Evolutionary conservation across 2,329 filamentous ascomycete genomes (phyloP).

Genomic region (Rhinocladiella mackenziei): DNA sequence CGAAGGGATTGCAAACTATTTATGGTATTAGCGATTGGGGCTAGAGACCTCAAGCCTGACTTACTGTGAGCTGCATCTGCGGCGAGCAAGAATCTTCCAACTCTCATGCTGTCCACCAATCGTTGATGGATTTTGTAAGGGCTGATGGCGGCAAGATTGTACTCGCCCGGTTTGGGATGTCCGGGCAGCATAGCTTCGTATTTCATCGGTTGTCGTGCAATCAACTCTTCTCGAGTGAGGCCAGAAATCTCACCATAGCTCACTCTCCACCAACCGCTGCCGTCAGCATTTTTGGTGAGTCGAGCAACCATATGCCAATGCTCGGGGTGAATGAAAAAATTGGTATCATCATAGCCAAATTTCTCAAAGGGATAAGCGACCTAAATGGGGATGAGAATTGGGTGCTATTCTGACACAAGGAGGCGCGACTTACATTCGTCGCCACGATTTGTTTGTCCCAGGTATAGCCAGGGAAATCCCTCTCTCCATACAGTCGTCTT

Average conservation of each 20-base stretch:
- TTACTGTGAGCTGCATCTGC: slow-evolving; percentile 57
- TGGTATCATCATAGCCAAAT: slow-evolving; percentile 26
- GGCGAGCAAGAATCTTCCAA: slow-evolving; percentile 54
- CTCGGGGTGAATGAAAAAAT: slow-evolving; percentile 58
- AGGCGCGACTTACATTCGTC: slow-evolving; percentile 23
- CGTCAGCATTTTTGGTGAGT: slow-evolving; percentile 48
- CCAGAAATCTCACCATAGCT: slow-evolving; percentile 58
- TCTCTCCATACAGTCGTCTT: slow-evolving; percentile 27
- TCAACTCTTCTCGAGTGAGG: slow-evolving; percentile 53
- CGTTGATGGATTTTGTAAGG: slow-evolving; percentile 62
- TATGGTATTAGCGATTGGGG: too few relatives aligned
- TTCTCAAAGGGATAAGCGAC: slow-evolving; percentile 25
- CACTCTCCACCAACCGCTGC: slow-evolving; percentile 59
- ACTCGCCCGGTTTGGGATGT: slow-evolving; percentile 55
- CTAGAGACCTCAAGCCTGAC: too few relatives aligned
- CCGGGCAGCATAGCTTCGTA: slow-evolving; percentile 59
- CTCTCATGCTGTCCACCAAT: slow-evolving; percentile 54
- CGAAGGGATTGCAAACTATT: slow-evolving; percentile 47
- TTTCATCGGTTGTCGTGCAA: slow-evolving; percentile 53
- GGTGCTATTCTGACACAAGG: background rate
- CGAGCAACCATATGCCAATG: slow-evolving; percentile 62
- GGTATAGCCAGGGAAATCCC: slow-evolving; percentile 25
- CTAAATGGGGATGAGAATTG: slow-evolving; percentile 5
- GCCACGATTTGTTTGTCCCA: slow-evolving; percentile 29
- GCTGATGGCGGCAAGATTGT: slow-evolving; percentile 54